A percentile compares a stretch with the other conserved stretches of the same genome.
These are phyloP conservation scores for Corymbia citriodora DNA, from an alignment of 441 rosid genomes.

Conservation along the genomic window DNA sequence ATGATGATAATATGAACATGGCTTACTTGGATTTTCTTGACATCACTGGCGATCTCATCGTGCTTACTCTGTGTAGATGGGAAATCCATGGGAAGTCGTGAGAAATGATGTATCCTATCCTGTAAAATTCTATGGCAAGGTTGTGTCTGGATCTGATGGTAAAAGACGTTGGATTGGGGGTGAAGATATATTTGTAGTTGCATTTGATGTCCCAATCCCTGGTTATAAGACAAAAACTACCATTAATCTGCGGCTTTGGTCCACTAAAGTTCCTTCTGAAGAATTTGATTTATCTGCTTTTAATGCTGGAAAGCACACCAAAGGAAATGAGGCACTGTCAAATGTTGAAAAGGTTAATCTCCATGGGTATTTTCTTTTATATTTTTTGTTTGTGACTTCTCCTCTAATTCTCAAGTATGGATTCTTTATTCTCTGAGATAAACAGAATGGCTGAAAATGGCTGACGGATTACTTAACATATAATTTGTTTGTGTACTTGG, in stretches of 20 bases:
- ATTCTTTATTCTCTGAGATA: not conserved
- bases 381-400: not conserved
- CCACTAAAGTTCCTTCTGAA: constrained; percentile 75
- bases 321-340: constrained; percentile 62
- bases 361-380: not conserved
- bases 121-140: constrained; percentile 81
- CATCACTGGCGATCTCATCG: not conserved
- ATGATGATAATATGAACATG: not conserved
- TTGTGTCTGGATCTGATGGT: constrained; percentile 78
- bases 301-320: constrained; percentile 79
- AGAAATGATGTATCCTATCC: constrained; percentile 86
- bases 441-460: not conserved
- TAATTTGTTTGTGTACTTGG: not conserved
- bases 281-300: constrained; percentile 73
- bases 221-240: constrained; percentile 93
- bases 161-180: constrained; percentile 88
- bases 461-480: not conserved
- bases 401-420: not conserved
- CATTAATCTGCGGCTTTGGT: constrained; percentile 88
- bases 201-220: constrained; percentile 94
- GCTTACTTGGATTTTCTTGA: not conserved
- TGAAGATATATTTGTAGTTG: constrained; percentile 78
- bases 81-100: constrained; percentile 95
- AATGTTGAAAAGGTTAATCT: constrained; percentile 84
- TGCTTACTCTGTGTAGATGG: constrained; percentile 52